Evolutionary conservation across 1,139 yeast genomes (phyloP).

Genomic region (Yamadazyma trypodendri): DNA sequence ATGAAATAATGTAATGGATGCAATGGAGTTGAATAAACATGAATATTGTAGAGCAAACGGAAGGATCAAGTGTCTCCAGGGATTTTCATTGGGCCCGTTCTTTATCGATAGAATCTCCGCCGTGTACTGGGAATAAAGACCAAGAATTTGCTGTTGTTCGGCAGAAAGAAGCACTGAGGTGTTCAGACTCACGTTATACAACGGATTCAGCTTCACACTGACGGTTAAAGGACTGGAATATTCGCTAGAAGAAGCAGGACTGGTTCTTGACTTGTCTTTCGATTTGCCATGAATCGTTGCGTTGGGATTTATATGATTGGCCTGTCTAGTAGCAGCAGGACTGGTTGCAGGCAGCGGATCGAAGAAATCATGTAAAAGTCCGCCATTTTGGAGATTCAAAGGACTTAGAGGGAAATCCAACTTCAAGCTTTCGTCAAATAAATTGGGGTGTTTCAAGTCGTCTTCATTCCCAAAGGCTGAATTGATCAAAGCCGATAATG

Average conservation of each 20-base stretch:
- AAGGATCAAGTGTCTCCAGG: conserved; percentile 60
- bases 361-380: conserved; percentile 10
- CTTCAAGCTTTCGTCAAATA: conserved; percentile 13
- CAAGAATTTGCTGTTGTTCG: conserved; percentile 37
- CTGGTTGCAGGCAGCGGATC: conserved; percentile 5
- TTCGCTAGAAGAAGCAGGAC: not conserved
- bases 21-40: conserved; percentile 59
- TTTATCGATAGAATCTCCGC: conserved; percentile 63
- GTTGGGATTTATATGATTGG: conserved; percentile 5
- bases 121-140: conserved; percentile 45
- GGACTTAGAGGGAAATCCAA: conserved; percentile 34
- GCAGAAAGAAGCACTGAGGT: conserved; percentile 8
- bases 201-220: conserved; percentile 9
- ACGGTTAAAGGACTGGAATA: conserved; percentile 6
- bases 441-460: conserved; percentile 12
- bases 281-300: not conserved
- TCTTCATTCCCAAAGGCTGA: conserved; percentile 42
- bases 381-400: conserved; percentile 21
- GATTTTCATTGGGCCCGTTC: conserved; percentile 63
- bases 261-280: not conserved
- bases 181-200: conserved; percentile 5
- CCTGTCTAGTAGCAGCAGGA: conserved; percentile 1
- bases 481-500: conserved; percentile 43
- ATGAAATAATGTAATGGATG: conserved; percentile 66
- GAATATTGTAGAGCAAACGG: conserved; percentile 55